Percentiles rank a stretch among this genome's conserved stretches.
Evolutionary conservation across 78 protist genomes (phyloP).

Genomic region (Mastigamoeba balamuthi): DNA sequence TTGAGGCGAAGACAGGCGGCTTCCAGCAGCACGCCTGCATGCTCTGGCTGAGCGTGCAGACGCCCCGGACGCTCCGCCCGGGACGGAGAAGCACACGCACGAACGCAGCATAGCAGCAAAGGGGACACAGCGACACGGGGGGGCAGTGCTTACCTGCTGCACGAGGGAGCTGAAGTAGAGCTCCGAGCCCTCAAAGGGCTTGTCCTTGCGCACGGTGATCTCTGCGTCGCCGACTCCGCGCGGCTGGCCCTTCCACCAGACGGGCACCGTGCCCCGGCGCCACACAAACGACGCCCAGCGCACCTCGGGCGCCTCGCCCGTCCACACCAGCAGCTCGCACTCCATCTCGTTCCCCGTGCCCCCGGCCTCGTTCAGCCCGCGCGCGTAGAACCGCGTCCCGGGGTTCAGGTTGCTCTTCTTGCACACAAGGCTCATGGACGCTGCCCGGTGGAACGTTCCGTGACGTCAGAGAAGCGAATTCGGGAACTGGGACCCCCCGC

Average conservation of each 20-base stretch:
- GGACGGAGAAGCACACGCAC: no score
- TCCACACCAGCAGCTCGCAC: neutral
- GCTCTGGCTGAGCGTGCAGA: no score
- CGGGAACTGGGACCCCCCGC: no score
- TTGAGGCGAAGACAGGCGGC: no score
- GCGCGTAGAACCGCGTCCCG: neutral
- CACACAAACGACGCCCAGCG: neutral
- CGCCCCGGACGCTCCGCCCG: no score
- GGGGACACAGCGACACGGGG: no score
- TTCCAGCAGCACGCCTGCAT: no score
- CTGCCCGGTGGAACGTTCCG: no score
- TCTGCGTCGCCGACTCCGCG: neutral
- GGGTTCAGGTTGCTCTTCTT: neutral
- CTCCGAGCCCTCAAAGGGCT: neutral
- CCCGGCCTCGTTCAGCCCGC: neutral
- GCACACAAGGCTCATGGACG: neutral
- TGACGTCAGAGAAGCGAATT: no score
- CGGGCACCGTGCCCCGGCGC: neutral
- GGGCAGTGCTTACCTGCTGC: no score
- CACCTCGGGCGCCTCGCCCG: neutral
- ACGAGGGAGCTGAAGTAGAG: neutral
- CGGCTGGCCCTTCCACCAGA: neutral
- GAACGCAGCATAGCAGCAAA: no score
- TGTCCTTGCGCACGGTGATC: neutral
- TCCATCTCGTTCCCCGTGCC: neutral